A percentile compares a stretch with the other conserved stretches of the same genome.
phyloP scores from a whole-genome alignment of 495 filamentous ascomycete species.

The Clohesyomyces aquaticus region DNA sequence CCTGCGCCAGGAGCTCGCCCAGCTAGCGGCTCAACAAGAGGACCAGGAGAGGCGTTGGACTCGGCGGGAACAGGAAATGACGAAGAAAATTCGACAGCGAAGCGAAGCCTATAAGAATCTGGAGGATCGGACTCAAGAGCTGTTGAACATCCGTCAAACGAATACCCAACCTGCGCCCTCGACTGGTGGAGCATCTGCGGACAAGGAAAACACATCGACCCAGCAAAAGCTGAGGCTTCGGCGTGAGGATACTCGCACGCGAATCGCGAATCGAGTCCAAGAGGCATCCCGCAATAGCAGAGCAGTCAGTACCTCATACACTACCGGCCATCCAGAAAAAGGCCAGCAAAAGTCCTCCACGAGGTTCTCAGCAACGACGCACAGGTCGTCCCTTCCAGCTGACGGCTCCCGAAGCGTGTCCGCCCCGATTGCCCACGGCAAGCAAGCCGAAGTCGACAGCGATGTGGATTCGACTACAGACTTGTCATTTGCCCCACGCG shows the following conservation, averaged over 20 bases:
- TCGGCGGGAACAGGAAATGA: constrained; percentile 36
- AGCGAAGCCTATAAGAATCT: constrained; percentile 32
- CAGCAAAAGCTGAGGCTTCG: constrained; percentile 19
- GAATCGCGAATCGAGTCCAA: constrained; percentile 39
- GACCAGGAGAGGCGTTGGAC: constrained; percentile 35
- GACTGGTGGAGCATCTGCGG: background rate
- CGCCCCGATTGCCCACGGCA: constrained; percentile 16
- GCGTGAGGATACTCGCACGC: constrained; percentile 40
- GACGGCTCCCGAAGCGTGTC: constrained; percentile 28
- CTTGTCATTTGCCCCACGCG: constrained; percentile 29
- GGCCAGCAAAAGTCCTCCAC: constrained; percentile 18
- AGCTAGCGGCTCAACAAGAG: constrained; percentile 35
- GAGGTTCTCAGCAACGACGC: constrained; percentile 4
- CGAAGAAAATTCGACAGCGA: constrained; percentile 33
- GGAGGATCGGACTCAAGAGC: constrained; percentile 37
- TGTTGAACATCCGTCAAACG: constrained; percentile 23
- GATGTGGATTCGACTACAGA: constrained; percentile 45
- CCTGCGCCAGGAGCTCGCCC: constrained; percentile 38
- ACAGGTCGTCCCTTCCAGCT: constrained; percentile 23
- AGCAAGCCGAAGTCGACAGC: constrained; percentile 22
- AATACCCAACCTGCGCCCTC: constrained; percentile 17
- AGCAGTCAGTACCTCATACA: constrained; percentile 22
- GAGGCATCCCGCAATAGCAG: constrained; percentile 40
- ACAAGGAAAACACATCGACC: constrained; percentile 20
- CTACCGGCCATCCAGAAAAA: constrained; percentile 7